Conservation (phyloP, 495 filamentous ascomycete genomes). For the Neurospora africana region DNA sequence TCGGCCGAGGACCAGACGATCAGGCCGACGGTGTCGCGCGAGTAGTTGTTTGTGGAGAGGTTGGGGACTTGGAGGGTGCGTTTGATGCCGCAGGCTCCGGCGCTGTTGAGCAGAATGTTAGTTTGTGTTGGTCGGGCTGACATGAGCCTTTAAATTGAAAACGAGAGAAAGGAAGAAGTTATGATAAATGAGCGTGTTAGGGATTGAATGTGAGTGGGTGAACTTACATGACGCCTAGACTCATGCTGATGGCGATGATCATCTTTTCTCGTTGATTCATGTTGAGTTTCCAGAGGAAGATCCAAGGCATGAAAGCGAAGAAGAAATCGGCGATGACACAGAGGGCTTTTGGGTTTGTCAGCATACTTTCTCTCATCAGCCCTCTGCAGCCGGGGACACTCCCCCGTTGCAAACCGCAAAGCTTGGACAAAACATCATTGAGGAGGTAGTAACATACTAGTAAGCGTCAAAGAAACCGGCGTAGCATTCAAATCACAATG, state of each 20-base stretch:
- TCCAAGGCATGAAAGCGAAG: constrained; percentile 34
- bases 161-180: background rate
- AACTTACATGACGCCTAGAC: constrained; percentile 39
- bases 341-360: background rate
- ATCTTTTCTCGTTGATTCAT: constrained; percentile 37
- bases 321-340: constrained; percentile 31
- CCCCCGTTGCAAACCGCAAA: background rate
- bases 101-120: constrained; percentile 4
- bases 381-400: background rate
- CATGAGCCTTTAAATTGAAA: no score
- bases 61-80: constrained; percentile 13
- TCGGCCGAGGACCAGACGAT: constrained; percentile 17
- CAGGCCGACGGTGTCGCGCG: constrained; percentile 8
- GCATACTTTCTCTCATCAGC: background rate
- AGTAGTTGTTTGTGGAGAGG: constrained; percentile 12
- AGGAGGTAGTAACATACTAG: constrained; percentile 2
- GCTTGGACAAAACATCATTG: background rate
- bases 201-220: background rate
- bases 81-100: constrained; percentile 16
- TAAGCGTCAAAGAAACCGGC: constrained; percentile 9
- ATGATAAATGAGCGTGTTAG: background rate
- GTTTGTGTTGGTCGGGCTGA: background rate
- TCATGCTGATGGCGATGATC: constrained; percentile 37
- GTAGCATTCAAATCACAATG: constrained; percentile 8
- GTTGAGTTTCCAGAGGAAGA: constrained; percentile 40